These are phyloP conservation scores for Apiotrichum veenhuisii DNA, from an alignment of 1,284 basidiomycete species.

Conservation along the genomic window DNA sequence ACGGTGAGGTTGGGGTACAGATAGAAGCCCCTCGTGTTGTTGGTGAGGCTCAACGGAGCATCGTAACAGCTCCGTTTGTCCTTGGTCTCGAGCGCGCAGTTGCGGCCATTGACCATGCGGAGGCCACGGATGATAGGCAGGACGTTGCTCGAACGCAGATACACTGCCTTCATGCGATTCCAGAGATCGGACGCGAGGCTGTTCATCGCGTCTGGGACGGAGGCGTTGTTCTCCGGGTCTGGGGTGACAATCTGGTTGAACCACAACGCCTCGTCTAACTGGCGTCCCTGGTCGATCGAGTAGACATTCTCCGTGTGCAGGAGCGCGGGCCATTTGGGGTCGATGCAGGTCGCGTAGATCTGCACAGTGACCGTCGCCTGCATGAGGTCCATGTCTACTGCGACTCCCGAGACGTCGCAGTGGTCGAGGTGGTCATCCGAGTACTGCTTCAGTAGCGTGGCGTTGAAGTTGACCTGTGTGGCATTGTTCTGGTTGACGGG, in stretches of 20 bases:
- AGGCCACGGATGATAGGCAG: constrained; percentile 11
- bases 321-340: constrained; percentile 22
- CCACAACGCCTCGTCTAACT: constrained; percentile 15
- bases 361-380: constrained; percentile 13
- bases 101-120: constrained; percentile 12
- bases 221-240: constrained; percentile 7
- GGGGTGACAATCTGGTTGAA: constrained; percentile 12
- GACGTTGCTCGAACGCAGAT: constrained; percentile 3
- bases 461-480: constrained; percentile 18
- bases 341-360: constrained; percentile 23
- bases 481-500: constrained; percentile 6
- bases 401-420: constrained; percentile 18
- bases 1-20: constrained; percentile 17
- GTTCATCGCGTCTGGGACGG: constrained; percentile 8
- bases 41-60: constrained; percentile 3
- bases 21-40: constrained; percentile 15
- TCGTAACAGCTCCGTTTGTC: constrained; percentile 14
- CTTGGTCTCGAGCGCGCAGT: constrained; percentile 16
- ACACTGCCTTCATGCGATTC: constrained; percentile 16
- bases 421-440: constrained; percentile 17
- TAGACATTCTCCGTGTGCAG: constrained; percentile 12
- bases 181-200: constrained; percentile 18
- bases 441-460: constrained; percentile 13
- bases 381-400: constrained; percentile 20
- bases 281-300: constrained; percentile 11